These are phyloP conservation scores for Solanum tarijense DNA, from an alignment of 257 asterid genomes.

Conservation along the genomic window DNA sequence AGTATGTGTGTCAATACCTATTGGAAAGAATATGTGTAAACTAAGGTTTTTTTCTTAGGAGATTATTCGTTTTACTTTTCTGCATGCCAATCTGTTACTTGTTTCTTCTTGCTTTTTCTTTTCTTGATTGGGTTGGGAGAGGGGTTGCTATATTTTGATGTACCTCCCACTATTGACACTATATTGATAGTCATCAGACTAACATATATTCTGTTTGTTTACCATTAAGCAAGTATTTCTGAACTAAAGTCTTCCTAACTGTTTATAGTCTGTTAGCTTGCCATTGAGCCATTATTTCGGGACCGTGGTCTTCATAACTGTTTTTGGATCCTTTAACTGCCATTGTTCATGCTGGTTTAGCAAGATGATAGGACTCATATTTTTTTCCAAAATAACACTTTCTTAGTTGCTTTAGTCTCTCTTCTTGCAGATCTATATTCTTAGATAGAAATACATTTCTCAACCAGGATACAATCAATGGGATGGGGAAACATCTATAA, in stretches of 20 bases:
- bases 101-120: not conserved
- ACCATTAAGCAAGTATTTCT: not conserved
- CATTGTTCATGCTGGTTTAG: not conserved
- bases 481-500: conserved; percentile 83
- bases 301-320: not conserved
- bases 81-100: not conserved
- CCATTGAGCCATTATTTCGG: not conserved
- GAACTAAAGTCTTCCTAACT: not conserved
- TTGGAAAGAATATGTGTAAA: not conserved
- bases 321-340: not conserved
- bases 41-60: not conserved
- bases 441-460: not conserved
- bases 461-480: conserved; percentile 20
- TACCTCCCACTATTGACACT: not conserved
- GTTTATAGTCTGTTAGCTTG: not conserved
- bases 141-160: not conserved
- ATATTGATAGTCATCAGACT: not conserved
- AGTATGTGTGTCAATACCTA: not conserved
- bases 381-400: not conserved
- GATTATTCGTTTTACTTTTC: not conserved
- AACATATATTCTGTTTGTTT: not conserved
- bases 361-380: not conserved
- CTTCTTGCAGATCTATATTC: not conserved
- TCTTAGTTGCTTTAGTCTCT: not conserved
- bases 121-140: not conserved